phyloP scores from a whole-genome alignment of 1,284 basidiomycete species.

The Flammula alnicola region DNA sequence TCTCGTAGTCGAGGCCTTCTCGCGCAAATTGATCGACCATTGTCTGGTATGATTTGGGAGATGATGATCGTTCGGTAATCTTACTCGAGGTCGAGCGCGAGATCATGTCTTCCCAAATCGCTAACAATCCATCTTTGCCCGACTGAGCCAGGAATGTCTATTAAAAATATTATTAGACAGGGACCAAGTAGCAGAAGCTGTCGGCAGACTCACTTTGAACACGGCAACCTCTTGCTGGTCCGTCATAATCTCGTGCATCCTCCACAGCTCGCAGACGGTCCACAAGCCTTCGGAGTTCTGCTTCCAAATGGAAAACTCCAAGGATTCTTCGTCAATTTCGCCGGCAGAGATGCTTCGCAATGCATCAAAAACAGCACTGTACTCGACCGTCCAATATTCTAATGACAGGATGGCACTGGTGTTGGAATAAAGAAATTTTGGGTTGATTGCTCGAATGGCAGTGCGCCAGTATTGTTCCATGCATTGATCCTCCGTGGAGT shows the following conservation, averaged over 20 bases:
- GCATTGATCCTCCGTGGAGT: slow-evolving; percentile 16
- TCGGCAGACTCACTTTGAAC: slow-evolving; percentile 27
- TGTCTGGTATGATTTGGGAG: slow-evolving; percentile 25
- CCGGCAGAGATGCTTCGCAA: slow-evolving; percentile 25
- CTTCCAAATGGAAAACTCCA: slow-evolving; percentile 36
- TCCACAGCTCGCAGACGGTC: slow-evolving; percentile 34
- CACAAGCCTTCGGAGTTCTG: slow-evolving; percentile 26
- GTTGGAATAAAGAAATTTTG: slow-evolving; percentile 30
- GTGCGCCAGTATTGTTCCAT: slow-evolving; percentile 29
- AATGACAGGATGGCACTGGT: slow-evolving; percentile 31
- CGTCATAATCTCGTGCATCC: slow-evolving; percentile 32
- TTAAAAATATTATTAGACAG: neutral
- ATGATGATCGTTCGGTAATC: slow-evolving; percentile 11
- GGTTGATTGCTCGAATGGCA: slow-evolving; percentile 30
- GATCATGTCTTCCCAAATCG: slow-evolving; percentile 28
- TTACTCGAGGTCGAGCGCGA: slow-evolving; percentile 10
- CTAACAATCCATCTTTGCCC: slow-evolving; percentile 26
- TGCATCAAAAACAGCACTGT: slow-evolving; percentile 32
- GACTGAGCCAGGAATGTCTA: slow-evolving; percentile 29
- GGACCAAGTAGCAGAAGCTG: neutral
- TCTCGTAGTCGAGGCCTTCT: slow-evolving; percentile 32
- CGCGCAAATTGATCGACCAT: slow-evolving; percentile 30
- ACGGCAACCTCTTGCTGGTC: slow-evolving; percentile 31
- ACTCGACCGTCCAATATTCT: slow-evolving; percentile 34
- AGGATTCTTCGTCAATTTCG: slow-evolving; percentile 27